These are phyloP conservation scores for Cryptosporidium ubiquitum DNA, from an alignment of 169 alveolate genomes.

Conservation along the genomic window DNA sequence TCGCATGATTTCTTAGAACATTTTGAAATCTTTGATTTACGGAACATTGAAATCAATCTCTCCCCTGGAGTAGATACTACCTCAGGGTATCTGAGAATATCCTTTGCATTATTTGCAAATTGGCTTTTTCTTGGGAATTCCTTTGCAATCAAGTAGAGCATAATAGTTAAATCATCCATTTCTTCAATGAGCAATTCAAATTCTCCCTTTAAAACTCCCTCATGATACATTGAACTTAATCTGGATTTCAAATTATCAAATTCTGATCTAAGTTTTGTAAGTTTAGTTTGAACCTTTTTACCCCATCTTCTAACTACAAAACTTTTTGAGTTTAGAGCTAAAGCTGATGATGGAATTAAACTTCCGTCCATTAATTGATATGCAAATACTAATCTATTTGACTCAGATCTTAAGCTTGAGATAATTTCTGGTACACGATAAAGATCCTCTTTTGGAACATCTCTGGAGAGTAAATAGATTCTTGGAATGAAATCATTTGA, in stretches of 20 bases:
- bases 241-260: slow-evolving; percentile 23
- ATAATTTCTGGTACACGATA: slow-evolving; percentile 22
- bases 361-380: slow-evolving; percentile 18
- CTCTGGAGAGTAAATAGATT: slow-evolving; percentile 29
- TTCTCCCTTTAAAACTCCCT: slow-evolving; percentile 48
- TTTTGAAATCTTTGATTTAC: background rate
- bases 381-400: slow-evolving; percentile 44
- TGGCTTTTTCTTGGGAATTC: slow-evolving; percentile 19
- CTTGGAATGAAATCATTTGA: slow-evolving; percentile 37
- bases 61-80: slow-evolving; percentile 61
- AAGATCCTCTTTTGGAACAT: slow-evolving; percentile 25
- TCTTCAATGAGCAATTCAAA: slow-evolving; percentile 35
- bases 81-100: slow-evolving; percentile 58
- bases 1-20: background rate
- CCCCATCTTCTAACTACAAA: slow-evolving; percentile 68
- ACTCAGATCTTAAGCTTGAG: slow-evolving; percentile 45
- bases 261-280: background rate
- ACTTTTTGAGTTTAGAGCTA: slow-evolving; percentile 36
- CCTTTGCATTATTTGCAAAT: slow-evolving; percentile 25
- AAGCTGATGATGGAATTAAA: slow-evolving; percentile 35
- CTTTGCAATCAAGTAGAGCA: slow-evolving; percentile 42
- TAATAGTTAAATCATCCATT: slow-evolving; percentile 61
- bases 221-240: slow-evolving; percentile 42
- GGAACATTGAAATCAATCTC: slow-evolving; percentile 23
- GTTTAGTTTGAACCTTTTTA: slow-evolving; percentile 9